Evolutionary conservation across 2,329 filamentous ascomycete species (phyloP).

Genomic region (Coleophoma cylindrospora): DNA sequence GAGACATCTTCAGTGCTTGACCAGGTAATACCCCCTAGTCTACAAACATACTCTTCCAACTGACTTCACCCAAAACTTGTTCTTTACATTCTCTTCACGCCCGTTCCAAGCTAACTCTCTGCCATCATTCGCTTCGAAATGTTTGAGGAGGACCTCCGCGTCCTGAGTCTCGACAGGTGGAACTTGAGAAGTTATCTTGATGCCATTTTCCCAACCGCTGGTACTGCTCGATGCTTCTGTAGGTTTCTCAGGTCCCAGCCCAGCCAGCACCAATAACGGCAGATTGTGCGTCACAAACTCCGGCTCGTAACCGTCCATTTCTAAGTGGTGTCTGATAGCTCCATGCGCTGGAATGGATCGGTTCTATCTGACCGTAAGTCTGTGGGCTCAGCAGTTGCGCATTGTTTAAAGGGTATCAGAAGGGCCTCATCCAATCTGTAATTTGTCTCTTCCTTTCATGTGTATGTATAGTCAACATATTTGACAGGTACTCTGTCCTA

Average conservation of each 20-base stretch:
- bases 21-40: conserved; percentile 12
- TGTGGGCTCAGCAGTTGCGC: too few relatives aligned
- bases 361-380: too few relatives aligned
- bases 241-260: conserved; percentile 50
- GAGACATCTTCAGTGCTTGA: conserved; percentile 16
- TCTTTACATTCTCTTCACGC: conserved; percentile 40
- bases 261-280: conserved; percentile 78
- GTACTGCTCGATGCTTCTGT: conserved; percentile 18
- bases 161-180: conserved; percentile 61
- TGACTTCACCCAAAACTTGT: conserved; percentile 64
- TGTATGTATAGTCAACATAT: too few relatives aligned
- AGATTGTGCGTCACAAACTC: conserved; percentile 85
- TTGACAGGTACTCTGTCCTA: too few relatives aligned
- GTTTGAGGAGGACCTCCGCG: conserved; percentile 58
- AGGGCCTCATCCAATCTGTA: too few relatives aligned
- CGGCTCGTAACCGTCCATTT: conserved; percentile 74
- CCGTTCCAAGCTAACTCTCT: conserved; percentile 62
- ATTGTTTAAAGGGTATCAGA: too few relatives aligned
- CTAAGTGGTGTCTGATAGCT: conserved; percentile 13
- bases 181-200: conserved; percentile 64
- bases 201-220: conserved; percentile 32
- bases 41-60: conserved; percentile 69
- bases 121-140: conserved; percentile 62
- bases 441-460: too few relatives aligned
- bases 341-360: conserved; percentile 11